Percentiles rank a stretch among this genome's conserved stretches.
phyloP scores from a whole-genome alignment of 2,329 filamentous ascomycete genomes.

The Talaromyces sp. region DNA sequence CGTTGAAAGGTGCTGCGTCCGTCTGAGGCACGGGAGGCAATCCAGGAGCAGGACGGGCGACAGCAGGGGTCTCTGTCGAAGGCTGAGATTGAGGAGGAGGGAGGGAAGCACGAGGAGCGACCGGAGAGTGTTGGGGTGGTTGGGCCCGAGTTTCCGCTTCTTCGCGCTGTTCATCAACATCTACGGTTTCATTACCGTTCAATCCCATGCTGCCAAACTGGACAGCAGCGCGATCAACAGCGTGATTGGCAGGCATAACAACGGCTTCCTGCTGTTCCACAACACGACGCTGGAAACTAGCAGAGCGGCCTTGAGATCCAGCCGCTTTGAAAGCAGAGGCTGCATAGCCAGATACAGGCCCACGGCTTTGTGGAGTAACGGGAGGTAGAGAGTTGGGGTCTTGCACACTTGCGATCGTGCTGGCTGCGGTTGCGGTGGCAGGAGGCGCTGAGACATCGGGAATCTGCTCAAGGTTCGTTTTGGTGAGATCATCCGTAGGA shows the following conservation, averaged over 20 bases:
- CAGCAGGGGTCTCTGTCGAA: conserved; percentile 40
- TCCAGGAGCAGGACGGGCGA: conserved; percentile 60
- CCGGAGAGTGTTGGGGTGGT: conserved; percentile 87
- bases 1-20: conserved; percentile 44
- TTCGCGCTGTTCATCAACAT: conserved; percentile 91
- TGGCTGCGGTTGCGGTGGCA: conserved; percentile 77
- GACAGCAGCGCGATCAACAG: conserved; percentile 86
- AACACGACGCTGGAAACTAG: conserved; percentile 80
- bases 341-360: conserved; percentile 66
- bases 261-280: conserved; percentile 96
- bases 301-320: conserved; percentile 59
- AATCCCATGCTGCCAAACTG: conserved; percentile 96
- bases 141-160: conserved; percentile 92
- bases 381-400: conserved; percentile 63
- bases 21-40: conserved; percentile 59
- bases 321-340: conserved; percentile 80
- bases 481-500: conserved; percentile 78
- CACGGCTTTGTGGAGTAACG: conserved; percentile 49
- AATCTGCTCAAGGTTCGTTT: conserved; percentile 88
- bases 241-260: conserved; percentile 95
- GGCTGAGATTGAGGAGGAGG: conserved; percentile 59
- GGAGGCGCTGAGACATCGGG: conserved; percentile 75
- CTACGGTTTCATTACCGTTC: conserved; percentile 61
- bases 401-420: conserved; percentile 82
- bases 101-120: conserved; percentile 79